Evolutionary conservation across 2,329 filamentous ascomycete genomes (phyloP).

Genomic region (Akanthomyces muscarius): DNA sequence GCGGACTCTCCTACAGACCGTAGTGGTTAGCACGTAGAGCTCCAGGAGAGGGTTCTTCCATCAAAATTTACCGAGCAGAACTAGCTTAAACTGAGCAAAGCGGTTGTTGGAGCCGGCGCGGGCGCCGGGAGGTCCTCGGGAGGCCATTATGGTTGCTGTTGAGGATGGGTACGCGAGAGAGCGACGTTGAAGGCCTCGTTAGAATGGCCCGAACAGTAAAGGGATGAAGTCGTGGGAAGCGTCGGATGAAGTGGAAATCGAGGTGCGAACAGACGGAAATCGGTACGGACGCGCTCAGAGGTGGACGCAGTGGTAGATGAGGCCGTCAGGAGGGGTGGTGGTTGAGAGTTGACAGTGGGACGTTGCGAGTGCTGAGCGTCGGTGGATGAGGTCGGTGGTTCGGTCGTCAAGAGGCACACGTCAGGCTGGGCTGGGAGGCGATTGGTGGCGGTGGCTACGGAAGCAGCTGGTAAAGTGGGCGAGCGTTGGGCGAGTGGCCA

Average conservation of each 20-base stretch:
- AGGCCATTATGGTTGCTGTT: constrained; percentile 65
- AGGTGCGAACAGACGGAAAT: not conserved
- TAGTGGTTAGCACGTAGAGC: constrained; percentile 34
- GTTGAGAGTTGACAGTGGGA: constrained; percentile 15
- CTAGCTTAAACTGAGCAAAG: constrained; percentile 99
- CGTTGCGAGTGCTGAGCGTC: constrained; percentile 8
- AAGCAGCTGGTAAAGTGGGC: constrained; percentile 5
- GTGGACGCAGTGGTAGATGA: not conserved
- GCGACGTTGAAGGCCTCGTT: constrained; percentile 6
- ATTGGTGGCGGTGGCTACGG: constrained; percentile 14
- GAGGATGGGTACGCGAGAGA: constrained; percentile 22
- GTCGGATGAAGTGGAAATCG: not conserved
- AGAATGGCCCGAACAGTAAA: not conserved
- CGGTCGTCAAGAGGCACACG: constrained; percentile 9
- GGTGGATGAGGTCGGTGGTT: constrained; percentile 14
- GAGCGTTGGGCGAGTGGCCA: not conserved
- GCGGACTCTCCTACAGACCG: constrained; percentile 79
- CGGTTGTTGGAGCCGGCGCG: constrained; percentile 68
- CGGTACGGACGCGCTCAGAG: not conserved
- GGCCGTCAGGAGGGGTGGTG: not conserved
- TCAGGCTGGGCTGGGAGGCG: constrained; percentile 10
- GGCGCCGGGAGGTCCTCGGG: constrained; percentile 65
- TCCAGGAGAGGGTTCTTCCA: constrained; percentile 8
- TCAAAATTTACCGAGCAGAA: constrained; percentile 74
- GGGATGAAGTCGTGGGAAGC: not conserved